Conservation (phyloP, 805 yeast genomes). For the Barnettozyma botsteinii region DNA sequence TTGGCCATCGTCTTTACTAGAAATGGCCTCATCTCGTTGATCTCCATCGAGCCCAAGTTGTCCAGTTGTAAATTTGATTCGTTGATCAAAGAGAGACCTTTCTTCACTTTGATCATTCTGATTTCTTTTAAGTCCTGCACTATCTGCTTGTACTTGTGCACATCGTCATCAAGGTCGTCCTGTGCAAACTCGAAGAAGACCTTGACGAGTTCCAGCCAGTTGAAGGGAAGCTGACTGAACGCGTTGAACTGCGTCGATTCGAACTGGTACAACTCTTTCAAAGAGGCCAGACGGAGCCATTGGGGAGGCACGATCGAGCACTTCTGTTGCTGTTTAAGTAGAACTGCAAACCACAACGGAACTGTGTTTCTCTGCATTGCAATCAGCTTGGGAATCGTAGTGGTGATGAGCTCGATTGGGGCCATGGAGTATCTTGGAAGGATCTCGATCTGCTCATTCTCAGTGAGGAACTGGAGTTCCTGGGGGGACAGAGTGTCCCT, state of each 20-base stretch:
- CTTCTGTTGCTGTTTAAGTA: constrained; percentile 77
- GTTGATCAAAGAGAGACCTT: constrained; percentile 73
- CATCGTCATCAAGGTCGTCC: constrained; percentile 73
- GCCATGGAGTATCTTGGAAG: constrained; percentile 75
- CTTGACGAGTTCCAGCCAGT: constrained; percentile 82
- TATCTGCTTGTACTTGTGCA: constrained; percentile 61
- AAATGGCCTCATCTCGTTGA: constrained; percentile 84
- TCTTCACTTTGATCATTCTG: constrained; percentile 71
- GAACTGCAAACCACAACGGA: constrained; percentile 84
- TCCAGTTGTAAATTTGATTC: constrained; percentile 79
- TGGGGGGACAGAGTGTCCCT: constrained; percentile 60
- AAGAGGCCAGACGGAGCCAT: constrained; percentile 60
- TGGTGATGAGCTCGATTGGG: constrained; percentile 57
- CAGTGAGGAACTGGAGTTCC: constrained; percentile 81
- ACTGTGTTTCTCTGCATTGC: constrained; percentile 67
- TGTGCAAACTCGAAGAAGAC: constrained; percentile 59
- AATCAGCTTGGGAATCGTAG: constrained; percentile 50
- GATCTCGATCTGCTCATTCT: constrained; percentile 65
- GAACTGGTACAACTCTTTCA: constrained; percentile 56
- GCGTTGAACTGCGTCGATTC: constrained; percentile 53
- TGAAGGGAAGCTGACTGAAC: constrained; percentile 74
- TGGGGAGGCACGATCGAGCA: constrained; percentile 81
- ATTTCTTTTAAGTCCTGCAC: constrained; percentile 84
- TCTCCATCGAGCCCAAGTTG: constrained; percentile 75
- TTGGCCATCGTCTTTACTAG: constrained; percentile 77